Evolutionary conservation across 371 early-diverging fungal genomes (phyloP).

Genomic region (Sporodiniella umbellata): DNA sequence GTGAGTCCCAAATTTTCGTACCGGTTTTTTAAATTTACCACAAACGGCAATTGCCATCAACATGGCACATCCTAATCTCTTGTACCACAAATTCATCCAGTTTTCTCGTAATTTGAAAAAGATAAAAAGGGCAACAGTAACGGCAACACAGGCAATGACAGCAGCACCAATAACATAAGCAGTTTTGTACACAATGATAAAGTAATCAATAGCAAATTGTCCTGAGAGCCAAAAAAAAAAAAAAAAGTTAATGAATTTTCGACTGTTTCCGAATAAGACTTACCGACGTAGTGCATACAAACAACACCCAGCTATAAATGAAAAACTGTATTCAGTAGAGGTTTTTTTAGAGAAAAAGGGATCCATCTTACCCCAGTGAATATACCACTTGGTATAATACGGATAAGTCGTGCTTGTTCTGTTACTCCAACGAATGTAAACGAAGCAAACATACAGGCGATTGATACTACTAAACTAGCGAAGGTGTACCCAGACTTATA

Average conservation of each 20-base stretch:
- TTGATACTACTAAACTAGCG: conserved; percentile 35
- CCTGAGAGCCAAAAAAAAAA: conserved; percentile 15
- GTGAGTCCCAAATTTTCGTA: neutral
- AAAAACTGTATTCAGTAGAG: neutral
- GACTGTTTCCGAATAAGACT: neutral
- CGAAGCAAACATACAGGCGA: conserved; percentile 40
- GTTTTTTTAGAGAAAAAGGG: neutral
- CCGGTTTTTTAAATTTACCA: conserved; percentile 20
- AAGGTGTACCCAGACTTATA: conserved; percentile 42
- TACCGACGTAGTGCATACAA: conserved; percentile 47
- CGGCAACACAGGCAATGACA: conserved; percentile 36
- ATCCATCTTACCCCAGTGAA: conserved; percentile 36
- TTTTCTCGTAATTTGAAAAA: conserved; percentile 49
- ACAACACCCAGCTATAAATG: conserved; percentile 33
- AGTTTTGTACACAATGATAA: conserved; percentile 22
- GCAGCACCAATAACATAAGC: conserved; percentile 34
- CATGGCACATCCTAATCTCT: conserved; percentile 42
- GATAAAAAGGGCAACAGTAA: conserved; percentile 34
- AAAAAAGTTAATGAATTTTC: too few relatives aligned
- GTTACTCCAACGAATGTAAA: conserved; percentile 44
- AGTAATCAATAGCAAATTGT: conserved; percentile 44
- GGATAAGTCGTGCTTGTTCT: conserved; percentile 28
- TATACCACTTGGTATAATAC: conserved; percentile 40
- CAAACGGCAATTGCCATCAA: conserved; percentile 44
- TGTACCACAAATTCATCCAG: conserved; percentile 48